phyloP scores from a whole-genome alignment of 1,284 basidiomycete genomes.

The Heterobasidion parviporum region DNA sequence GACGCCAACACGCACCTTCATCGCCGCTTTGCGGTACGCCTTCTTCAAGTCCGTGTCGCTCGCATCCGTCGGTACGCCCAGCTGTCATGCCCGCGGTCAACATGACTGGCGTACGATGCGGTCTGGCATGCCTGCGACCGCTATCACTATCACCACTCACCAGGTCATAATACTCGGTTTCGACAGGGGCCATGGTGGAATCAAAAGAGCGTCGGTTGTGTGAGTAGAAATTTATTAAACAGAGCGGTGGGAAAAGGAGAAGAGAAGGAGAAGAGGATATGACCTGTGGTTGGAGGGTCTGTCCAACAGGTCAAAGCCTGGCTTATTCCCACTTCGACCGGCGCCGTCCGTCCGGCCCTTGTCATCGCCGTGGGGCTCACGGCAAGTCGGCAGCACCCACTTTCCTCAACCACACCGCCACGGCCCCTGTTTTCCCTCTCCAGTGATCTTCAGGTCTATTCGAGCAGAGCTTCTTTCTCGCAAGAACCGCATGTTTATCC shows the following conservation, averaged over 20 bases:
- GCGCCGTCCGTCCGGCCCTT: too few relatives aligned
- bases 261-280: neutral
- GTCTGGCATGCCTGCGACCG: neutral
- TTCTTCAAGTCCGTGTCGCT: conserved; percentile 83
- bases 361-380: too few relatives aligned
- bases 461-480: too few relatives aligned
- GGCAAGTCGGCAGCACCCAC: too few relatives aligned
- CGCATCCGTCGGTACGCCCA: conserved; percentile 41
- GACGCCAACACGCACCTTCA: conserved; percentile 56
- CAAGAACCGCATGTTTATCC: too few relatives aligned
- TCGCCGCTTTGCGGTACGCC: conserved; percentile 91
- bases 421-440: too few relatives aligned
- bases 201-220: neutral
- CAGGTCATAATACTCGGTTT: conserved; percentile 43
- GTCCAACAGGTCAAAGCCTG: too few relatives aligned
- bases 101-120: neutral
- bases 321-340: too few relatives aligned
- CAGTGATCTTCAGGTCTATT: too few relatives aligned
- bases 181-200: conserved; percentile 33
- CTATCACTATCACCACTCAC: conserved; percentile 15
- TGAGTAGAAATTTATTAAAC: neutral
- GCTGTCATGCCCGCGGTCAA: conserved; percentile 17
- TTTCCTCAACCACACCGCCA: too few relatives aligned
- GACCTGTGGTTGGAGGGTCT: neutral
- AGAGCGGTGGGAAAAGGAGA: neutral